Percentiles rank a stretch among this genome's conserved stretches.
Conservation (phyloP, 352 stramenopile genomes). For the Phytophthora pini region DNA sequence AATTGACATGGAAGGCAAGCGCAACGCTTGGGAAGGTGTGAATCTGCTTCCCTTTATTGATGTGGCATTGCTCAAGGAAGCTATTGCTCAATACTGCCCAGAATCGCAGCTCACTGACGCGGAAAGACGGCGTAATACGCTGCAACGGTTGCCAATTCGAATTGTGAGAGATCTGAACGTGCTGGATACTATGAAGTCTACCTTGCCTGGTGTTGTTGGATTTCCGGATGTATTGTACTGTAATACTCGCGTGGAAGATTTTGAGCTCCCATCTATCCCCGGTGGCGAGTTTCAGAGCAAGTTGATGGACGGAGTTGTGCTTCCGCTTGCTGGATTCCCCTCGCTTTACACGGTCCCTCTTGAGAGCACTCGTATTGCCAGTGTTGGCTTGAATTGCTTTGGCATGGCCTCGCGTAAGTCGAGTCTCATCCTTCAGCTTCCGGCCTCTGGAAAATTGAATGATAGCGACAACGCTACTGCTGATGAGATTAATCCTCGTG, state of each 20-base stretch:
- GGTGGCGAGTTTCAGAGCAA: constrained; percentile 76
- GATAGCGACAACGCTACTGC: constrained; percentile 23
- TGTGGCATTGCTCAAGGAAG: constrained; percentile 87
- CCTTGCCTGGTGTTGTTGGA: constrained; percentile 58
- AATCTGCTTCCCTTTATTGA: constrained; percentile 99
- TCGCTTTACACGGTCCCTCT: constrained; percentile 73
- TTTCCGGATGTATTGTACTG: constrained; percentile 75
- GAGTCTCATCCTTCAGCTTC: constrained; percentile 75
- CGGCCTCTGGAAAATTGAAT: constrained; percentile 32
- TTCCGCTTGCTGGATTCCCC: constrained; percentile 81
- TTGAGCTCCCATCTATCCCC: constrained; percentile 56
- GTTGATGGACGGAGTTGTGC: constrained; percentile 72
- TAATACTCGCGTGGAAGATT: constrained; percentile 69
- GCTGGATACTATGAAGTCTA: constrained; percentile 75
- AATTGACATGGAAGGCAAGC: constrained; percentile 89
- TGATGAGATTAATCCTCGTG: constrained; percentile 42
- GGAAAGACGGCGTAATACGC: constrained; percentile 92
- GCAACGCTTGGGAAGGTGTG: constrained; percentile 99
- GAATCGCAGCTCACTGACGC: constrained; percentile 89
- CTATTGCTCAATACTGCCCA: constrained; percentile 94
- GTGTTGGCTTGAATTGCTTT: constrained; percentile 95
- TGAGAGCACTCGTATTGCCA: constrained; percentile 61
- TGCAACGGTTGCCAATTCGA: constrained; percentile 71
- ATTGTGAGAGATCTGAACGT: constrained; percentile 88
- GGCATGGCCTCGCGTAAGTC: constrained; percentile 88